A percentile compares a stretch with the other conserved stretches of the same genome.
These are phyloP conservation scores for Sechiopsis laciniata DNA, from an alignment of 306 rosid genomes.

Conservation along the genomic window DNA sequence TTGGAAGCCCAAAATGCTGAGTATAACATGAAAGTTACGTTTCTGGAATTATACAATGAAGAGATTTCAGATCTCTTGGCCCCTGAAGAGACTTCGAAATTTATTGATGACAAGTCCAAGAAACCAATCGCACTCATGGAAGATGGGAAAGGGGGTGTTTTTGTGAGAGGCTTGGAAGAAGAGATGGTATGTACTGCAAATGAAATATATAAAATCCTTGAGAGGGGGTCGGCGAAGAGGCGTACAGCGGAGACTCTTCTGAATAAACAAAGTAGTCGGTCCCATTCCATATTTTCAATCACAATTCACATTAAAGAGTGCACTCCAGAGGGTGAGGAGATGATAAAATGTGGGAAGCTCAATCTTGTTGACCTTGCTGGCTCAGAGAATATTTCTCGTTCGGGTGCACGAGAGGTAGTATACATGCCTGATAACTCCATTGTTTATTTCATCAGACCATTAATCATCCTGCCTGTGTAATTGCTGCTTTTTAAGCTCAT, in stretches of 20 bases:
- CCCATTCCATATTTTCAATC: slow-evolving; percentile 97
- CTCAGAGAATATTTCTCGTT: slow-evolving; percentile 97
- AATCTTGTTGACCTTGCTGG: slow-evolving; percentile 99
- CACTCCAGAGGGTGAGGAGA: slow-evolving; percentile 98
- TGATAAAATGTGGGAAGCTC: slow-evolving; percentile 96
- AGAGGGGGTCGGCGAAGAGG: slow-evolving; percentile 93
- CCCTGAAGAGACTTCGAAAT: slow-evolving; percentile 75
- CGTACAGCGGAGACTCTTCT: slow-evolving; percentile 99
- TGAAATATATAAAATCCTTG: slow-evolving; percentile 96
- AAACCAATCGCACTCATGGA: slow-evolving; percentile 99
- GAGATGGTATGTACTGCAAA: slow-evolving; percentile 97
- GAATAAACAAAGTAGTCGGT: slow-evolving; percentile 97
- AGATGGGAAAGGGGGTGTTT: slow-evolving; percentile 97
- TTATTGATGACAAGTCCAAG: slow-evolving; percentile 80
- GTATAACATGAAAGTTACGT: slow-evolving; percentile 95
- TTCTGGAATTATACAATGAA: slow-evolving; percentile 68
- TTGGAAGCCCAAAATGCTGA: slow-evolving; percentile 95
- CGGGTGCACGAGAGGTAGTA: slow-evolving; percentile 97
- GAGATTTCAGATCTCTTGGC: slow-evolving; percentile 56
- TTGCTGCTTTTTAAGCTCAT: not conserved
- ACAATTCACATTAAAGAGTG: slow-evolving; percentile 98
- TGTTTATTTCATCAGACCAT: too few species aligned
- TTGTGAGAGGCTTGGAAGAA: slow-evolving; percentile 97
- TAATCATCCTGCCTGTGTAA: not conserved
- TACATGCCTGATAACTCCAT: not conserved